Evolutionary conservation across 257 asterid species (phyloP), one percentile per base, ranked within the genome.

Genomic region (Solanum raphanifolium): DNA sequence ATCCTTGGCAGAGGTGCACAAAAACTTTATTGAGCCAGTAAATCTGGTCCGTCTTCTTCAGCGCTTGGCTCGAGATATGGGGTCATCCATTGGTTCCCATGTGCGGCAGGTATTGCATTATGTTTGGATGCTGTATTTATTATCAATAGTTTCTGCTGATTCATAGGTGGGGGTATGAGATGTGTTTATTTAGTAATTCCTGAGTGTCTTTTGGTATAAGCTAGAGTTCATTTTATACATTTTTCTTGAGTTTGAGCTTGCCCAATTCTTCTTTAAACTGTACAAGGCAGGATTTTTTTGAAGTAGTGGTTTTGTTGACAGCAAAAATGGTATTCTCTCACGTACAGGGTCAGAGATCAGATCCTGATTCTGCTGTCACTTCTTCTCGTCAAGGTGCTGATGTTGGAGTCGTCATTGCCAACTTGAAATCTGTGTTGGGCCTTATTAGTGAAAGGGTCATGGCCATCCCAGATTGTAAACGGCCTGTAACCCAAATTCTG

Each of bases 341-440:
- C 71, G 92, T 88, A 62, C 92, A 95, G 99, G 98, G 95, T 88
- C 99, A 94, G 90, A 94, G 96, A 92, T 90, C 96, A 76, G 99
- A 96, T 87, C 90, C 96, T 88, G 99, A 97, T 92, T 93, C 98
- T 87, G 95, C 98, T 31, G 97, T 93, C 90, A 93, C 99, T 84
- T 97, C 98, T 88, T 95, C 99, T 87, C 99, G 98, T 87, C 99
- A 97, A 92, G 99, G 95, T 90, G 96, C 97, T 84, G 99, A 97
- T 92, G 93, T 92, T 84, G 99, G 99, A 83, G 96, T 92, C 60
- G 96, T 93, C 89, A 93, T 96, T 88, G 90, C 95, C 71, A 97
- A 96, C 90, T 89, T 97, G 87, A 96, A 92, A 87, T 95, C 99
- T 76, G 96, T 97, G 84, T 87, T 97, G 94, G 93, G 92, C 87